phyloP scores from a whole-genome alignment of 2,329 filamentous ascomycete genomes.

The Neurospora sp. region DNA sequence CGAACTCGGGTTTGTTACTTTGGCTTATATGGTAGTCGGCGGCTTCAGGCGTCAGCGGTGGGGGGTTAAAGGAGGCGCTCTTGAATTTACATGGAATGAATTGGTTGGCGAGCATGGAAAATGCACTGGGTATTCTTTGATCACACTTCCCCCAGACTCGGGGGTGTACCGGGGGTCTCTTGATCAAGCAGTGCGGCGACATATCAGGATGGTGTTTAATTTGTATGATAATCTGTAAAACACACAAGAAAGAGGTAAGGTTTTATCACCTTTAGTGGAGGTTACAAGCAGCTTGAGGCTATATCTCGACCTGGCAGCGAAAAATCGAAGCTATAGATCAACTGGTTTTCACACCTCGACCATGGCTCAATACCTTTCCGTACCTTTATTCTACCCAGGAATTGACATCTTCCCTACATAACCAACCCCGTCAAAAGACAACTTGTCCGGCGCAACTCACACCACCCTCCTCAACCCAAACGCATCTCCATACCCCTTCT shows the following conservation, averaged over 20 bases:
- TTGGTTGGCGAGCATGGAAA: neutral
- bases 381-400: neutral
- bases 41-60: neutral
- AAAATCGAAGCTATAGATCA: constrained; percentile 3
- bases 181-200: neutral
- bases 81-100: neutral
- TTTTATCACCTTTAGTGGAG: neutral
- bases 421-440: neutral
- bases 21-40: neutral
- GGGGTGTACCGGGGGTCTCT: neutral
- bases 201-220: neutral
- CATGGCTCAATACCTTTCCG: neutral
- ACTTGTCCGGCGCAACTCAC: neutral
- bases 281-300: neutral
- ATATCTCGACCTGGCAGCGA: neutral
- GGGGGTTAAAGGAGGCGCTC: neutral
- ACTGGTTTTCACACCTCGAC: neutral
- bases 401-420: neutral
- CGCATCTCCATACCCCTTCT: constrained; percentile 3
- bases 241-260: neutral
- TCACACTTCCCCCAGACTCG: neutral
- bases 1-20: neutral
- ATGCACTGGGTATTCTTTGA: neutral
- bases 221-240: neutral
- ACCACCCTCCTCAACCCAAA: constrained; percentile 11